Evolutionary conservation across 768 basidiomycete species (phyloP), one percentile per base, ranked within the genome.

Genomic region (Lepiota venenata): DNA sequence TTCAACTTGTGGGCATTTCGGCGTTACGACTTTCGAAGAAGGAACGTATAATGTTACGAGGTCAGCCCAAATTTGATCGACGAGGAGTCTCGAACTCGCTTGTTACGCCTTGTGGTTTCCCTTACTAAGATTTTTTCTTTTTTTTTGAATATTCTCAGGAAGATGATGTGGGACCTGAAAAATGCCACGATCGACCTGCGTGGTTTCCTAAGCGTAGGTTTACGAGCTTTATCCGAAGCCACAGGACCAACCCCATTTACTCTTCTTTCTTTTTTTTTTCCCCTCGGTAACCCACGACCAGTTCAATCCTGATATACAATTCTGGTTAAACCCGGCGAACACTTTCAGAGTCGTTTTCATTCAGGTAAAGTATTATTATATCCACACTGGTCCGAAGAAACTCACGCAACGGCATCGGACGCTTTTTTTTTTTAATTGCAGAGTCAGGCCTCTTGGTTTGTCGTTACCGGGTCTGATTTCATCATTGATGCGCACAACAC

Each of bases 371-470:
- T n/a, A n/a, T n/a, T n/a, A n/a, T n/a, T n/a, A n/a, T n/a, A n/a
- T n/a, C n/a, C n/a, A n/a, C n/a, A n/a, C n/a, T n/a, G n/a, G n/a
- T n/a, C 27, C 27, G 27, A 29, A 29, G 8, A 29, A 18, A 45
- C 9, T 36, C 16, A 14, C 15, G 14, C 36, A 10, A 16, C 35
- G 32, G n/a, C n/a, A n/a, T 16, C 9, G 9, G 14, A 25, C 15
- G 15, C 43, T 44, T 22, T 38, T n/a, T n/a, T n/a, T n/a, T n/a
- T n/a, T n/a, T n/a, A 1, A 4, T 15, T 25, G 29, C 49, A 83
- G 79, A 76, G 68, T 60, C 83, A 84, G 69, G 79, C 82, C 2
- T 84, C 83, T 4, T 84, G 82, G 80, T 84, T 84, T 58, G 78
- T 84, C 48, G 69, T 84, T 27, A 81, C 81, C 4, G 82, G 82